These are phyloP conservation scores for Wickerhamomyces mucosus DNA, from an alignment of 805 yeast genomes.

Conservation along the genomic window DNA sequence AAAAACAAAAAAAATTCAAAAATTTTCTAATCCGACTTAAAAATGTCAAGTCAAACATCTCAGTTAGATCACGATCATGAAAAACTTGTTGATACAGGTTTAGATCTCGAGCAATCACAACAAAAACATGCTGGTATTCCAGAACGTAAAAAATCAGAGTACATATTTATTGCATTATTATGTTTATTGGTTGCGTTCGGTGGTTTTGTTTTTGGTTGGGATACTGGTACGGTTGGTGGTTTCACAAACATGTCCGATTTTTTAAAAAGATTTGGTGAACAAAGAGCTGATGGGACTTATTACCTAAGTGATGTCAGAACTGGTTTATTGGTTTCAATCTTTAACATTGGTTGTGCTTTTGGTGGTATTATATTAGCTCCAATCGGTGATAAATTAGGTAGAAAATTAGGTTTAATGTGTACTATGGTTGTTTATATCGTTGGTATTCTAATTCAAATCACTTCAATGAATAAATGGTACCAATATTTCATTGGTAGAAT, in stretches of 20 bases:
- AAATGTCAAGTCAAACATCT: background rate
- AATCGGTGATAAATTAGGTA: constrained; percentile 54
- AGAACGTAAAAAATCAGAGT: constrained; percentile 24
- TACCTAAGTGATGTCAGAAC: constrained; percentile 43
- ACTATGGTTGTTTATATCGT: constrained; percentile 56
- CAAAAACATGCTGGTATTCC: constrained; percentile 14
- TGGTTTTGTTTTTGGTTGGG: constrained; percentile 75
- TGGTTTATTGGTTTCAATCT: constrained; percentile 49
- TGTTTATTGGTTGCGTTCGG: constrained; percentile 55
- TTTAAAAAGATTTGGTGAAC: constrained; percentile 45
- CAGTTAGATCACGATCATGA: background rate
- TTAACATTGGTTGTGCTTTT: constrained; percentile 68
- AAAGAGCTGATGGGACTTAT: constrained; percentile 29
- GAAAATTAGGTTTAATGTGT: constrained; percentile 53
- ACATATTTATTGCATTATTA: constrained; percentile 20
- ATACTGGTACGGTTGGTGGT: constrained; percentile 74
- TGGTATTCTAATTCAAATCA: constrained; percentile 60
- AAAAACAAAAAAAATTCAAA: background rate
- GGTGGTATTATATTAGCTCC: constrained; percentile 58
- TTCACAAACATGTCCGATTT: constrained; percentile 52
- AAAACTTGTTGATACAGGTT: background rate
- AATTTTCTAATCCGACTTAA: background rate
- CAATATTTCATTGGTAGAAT: constrained; percentile 64
- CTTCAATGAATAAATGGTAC: constrained; percentile 47
- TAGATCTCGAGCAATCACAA: background rate